Conservation (phyloP, 352 stramenopile genomes). For the Pseudoperonospora humuli region DNA sequence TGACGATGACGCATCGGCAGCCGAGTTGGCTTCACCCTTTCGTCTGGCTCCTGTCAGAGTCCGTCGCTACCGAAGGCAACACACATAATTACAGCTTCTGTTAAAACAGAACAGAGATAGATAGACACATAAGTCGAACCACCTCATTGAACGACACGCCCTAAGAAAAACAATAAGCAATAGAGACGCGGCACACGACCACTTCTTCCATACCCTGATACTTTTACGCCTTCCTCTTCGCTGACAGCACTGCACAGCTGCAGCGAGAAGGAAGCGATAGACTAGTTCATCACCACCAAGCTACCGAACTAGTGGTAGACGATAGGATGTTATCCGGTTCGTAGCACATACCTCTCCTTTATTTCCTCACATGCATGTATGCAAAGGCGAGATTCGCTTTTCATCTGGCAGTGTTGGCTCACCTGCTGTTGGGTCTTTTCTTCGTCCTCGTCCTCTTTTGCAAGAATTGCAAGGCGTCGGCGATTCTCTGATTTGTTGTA, state of each 20-base stretch:
- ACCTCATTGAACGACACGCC: slow-evolving; percentile 42
- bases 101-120: slow-evolving; percentile 84
- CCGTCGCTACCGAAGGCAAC: slow-evolving; percentile 74
- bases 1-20: slow-evolving; percentile 29
- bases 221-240: slow-evolving; percentile 4
- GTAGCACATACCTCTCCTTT: slow-evolving; percentile 4
- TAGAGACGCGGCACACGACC: slow-evolving; percentile 28
- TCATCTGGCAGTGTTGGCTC: slow-evolving; percentile 33
- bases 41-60: slow-evolving; percentile 53
- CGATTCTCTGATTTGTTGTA: slow-evolving; percentile 83
- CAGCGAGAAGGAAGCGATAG: slow-evolving; percentile 1
- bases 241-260: slow-evolving; percentile 18
- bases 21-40: slow-evolving; percentile 59
- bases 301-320: slow-evolving; percentile 3
- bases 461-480: slow-evolving; percentile 68
- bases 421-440: slow-evolving; percentile 60
- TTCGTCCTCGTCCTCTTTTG: slow-evolving; percentile 76
- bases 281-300: slow-evolving; percentile 6
- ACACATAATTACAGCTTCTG: slow-evolving; percentile 90
- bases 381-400: slow-evolving; percentile 22
- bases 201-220: slow-evolving; percentile 2
- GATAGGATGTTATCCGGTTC: slow-evolving; percentile 2
- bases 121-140: slow-evolving; percentile 85
- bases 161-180: slow-evolving; percentile 29
- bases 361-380: slow-evolving; percentile 9